These are phyloP conservation scores for Saccharomyces hybrid DNA, from an alignment of 1,139 yeast species.

Conservation along the genomic window DNA sequence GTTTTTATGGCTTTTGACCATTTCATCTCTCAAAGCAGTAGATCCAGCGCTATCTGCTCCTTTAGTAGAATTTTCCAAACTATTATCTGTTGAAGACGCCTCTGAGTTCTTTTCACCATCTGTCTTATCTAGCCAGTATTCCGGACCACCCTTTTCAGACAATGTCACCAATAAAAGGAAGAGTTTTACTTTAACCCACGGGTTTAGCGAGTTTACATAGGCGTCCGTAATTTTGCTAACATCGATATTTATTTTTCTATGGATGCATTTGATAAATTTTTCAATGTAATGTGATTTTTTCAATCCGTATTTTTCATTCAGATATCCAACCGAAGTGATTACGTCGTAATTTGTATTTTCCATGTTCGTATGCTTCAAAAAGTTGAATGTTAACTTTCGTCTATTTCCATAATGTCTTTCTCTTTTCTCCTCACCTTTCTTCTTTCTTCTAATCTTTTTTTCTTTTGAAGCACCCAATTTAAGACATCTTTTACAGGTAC, in stretches of 20 bases:
- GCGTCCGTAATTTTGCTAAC: slow-evolving; percentile 24
- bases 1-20: slow-evolving; percentile 3
- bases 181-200: slow-evolving; percentile 29
- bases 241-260: slow-evolving; percentile 26
- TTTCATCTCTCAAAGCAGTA: not conserved
- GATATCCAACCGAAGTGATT: slow-evolving; percentile 27
- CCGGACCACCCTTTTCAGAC: slow-evolving; percentile 32
- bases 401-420: slow-evolving; percentile 3
- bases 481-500: slow-evolving; percentile 8
- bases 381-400: slow-evolving; percentile 1
- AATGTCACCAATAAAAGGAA: slow-evolving; percentile 28
- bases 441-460: not conserved
- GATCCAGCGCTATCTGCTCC: not conserved
- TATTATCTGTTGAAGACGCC: not conserved
- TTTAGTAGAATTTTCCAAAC: not conserved
- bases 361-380: slow-evolving; percentile 12
- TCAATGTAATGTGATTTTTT: slow-evolving; percentile 26
- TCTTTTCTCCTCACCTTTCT: slow-evolving; percentile 1
- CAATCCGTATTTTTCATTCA: slow-evolving; percentile 29
- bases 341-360: slow-evolving; percentile 26
- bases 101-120: slow-evolving; percentile 11
- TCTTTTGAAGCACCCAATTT: not conserved
- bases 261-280: slow-evolving; percentile 29
- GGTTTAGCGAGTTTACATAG: slow-evolving; percentile 17
- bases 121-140: slow-evolving; percentile 30